These are phyloP conservation scores for Akanthomyces lecanii DNA, from an alignment of 2,329 filamentous ascomycete species.

Conservation along the genomic window DNA sequence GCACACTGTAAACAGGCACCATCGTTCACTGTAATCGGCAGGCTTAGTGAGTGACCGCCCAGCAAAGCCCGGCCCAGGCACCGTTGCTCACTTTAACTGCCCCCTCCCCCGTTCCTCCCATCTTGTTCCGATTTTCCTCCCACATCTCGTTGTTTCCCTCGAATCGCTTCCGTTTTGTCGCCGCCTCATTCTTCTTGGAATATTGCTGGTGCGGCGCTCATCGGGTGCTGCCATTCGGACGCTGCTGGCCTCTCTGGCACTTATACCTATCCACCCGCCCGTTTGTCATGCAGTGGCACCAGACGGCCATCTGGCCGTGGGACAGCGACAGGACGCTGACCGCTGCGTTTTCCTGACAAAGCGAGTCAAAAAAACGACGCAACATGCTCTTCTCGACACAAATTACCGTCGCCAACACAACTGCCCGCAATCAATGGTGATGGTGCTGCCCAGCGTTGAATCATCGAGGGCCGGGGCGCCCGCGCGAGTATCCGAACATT, in stretches of 20 bases:
- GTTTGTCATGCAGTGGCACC: constrained; percentile 5
- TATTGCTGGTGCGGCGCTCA: background rate
- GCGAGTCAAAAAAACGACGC: background rate
- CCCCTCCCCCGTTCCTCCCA: constrained; percentile 14
- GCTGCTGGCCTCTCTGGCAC: background rate
- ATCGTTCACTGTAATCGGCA: background rate
- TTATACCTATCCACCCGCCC: constrained; percentile 10
- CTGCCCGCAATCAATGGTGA: background rate
- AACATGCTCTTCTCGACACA: background rate
- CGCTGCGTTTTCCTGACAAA: background rate
- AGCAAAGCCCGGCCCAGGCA: background rate
- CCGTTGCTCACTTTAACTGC: constrained; percentile 16
- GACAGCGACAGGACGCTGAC: background rate
- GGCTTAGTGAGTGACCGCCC: background rate
- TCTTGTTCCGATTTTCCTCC: constrained; percentile 12
- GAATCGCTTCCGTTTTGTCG: background rate
- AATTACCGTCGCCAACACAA: background rate
- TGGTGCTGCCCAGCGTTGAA: background rate
- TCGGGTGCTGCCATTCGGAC: background rate
- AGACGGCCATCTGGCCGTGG: background rate
- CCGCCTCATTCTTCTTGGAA: background rate
- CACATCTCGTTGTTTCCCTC: constrained; percentile 6
- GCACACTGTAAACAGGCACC: background rate
- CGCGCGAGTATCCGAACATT: constrained; percentile 17
- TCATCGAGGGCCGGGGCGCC: constrained; percentile 12